Base-by-base conservation (phyloP, 2,329 filamentous ascomycete genomes). In the Stromatinia cepivora region DNA sequence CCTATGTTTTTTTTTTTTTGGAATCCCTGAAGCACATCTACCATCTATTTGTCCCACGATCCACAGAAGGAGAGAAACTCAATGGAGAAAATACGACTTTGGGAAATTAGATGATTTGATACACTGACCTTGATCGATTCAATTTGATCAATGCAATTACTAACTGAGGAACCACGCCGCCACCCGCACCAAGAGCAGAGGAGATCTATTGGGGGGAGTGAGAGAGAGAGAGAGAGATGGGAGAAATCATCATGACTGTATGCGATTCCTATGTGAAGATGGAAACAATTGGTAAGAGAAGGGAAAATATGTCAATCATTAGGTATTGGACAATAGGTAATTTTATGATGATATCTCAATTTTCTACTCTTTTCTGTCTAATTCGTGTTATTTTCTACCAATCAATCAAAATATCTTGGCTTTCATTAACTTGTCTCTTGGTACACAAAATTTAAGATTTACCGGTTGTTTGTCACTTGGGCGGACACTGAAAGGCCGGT, bases 381-480 rank as follows among this genome's bases (percentile, higher is more conserved):
- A n/a, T 52, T 52, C 31, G 22, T 52, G 36, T 52, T 25, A 11
- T 50, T 25, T 36, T 17, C 45, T 34, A 36, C 31, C 45, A 63
- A 20, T 22, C 59, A 63, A 52, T 63, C 45, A 63, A 63, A 52
- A 52, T 50, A 28, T 52, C 61, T 28, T 63, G 61, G 61, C 46
- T 50, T 62, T 22, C 17, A 50, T 31, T 10, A 45, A 17, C 22
- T 62, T 34, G 13, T 63, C 61, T 63, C 31, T 52, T 52, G 61
- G 46, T 52, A 52, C 61, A 63, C 59, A 50, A 63, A 63, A 63
- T 63, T 50, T 63, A 50, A 63, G 31, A 63, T 63, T 63, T 45
- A 50, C 36, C 59, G 45, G 45, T 22, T 34, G 28, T 63, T 50
- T 34, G 45, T 50, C 20, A 63, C 17, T n/a, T 50, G 17, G 31